These are phyloP conservation scores for Saturnispora galanensis DNA, from an alignment of 805 yeast genomes.

Conservation along the genomic window DNA sequence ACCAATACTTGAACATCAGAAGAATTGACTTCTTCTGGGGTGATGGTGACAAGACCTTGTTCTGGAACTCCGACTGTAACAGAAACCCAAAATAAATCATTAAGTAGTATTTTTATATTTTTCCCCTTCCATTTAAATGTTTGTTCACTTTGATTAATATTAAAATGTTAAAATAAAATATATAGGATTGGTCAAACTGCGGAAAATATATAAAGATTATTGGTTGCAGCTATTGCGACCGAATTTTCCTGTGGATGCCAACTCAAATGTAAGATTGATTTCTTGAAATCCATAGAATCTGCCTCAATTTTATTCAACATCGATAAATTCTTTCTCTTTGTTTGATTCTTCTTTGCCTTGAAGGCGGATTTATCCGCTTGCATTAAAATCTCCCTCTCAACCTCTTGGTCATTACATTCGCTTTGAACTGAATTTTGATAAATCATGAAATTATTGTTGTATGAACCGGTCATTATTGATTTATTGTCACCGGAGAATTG, in stretches of 20 bases:
- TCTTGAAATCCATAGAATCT: constrained; percentile 84
- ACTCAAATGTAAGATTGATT: constrained; percentile 86
- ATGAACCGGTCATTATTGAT: constrained; percentile 93
- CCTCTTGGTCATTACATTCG: constrained; percentile 18
- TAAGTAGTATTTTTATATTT: not conserved
- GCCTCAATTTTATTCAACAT: constrained; percentile 59
- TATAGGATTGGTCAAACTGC: constrained; percentile 36
- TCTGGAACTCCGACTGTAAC: constrained; percentile 93
- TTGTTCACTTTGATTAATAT: not conserved
- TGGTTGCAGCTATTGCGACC: constrained; percentile 97
- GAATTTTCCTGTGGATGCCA: constrained; percentile 98
- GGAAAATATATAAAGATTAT: constrained; percentile 79
- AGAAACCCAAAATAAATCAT: constrained; percentile 48
- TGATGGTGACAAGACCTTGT: constrained; percentile 92
- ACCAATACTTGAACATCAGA: constrained; percentile 89
- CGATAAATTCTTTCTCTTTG: constrained; percentile 26
- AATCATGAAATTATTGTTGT: constrained; percentile 93
- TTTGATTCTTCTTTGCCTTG: constrained; percentile 62
- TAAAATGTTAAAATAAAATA: not conserved
- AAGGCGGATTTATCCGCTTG: constrained; percentile 98
- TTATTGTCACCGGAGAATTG: constrained; percentile 89
- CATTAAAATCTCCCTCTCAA: constrained; percentile 59
- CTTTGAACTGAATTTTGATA: constrained; percentile 66
- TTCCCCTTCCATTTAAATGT: constrained; percentile 2
- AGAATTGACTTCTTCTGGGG: constrained; percentile 93